Percentiles rank a stretch among this genome's conserved stretches.
Conservation (phyloP, 2,329 filamentous ascomycete genomes). For the Lasiodiplodia gonubiensis region DNA sequence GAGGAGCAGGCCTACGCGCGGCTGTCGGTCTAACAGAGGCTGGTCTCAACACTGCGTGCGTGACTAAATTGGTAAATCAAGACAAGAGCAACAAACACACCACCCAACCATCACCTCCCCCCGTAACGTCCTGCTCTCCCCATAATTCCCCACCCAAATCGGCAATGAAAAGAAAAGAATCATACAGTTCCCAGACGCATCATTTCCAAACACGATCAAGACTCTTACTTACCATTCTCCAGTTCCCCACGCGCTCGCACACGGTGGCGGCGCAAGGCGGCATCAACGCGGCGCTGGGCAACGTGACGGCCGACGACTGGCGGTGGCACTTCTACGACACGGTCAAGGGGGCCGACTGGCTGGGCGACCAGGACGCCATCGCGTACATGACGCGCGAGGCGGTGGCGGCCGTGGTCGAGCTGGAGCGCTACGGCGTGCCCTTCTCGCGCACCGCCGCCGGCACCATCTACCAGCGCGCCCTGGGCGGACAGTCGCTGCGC, state of each 20-base stretch:
- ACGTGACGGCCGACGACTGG: constrained; percentile 63
- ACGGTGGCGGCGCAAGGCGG: constrained; percentile 72
- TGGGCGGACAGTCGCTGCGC: constrained; percentile 55
- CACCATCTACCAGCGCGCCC: constrained; percentile 55
- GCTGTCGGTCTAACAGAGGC: constrained; percentile 69
- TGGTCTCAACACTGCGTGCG: constrained; percentile 68
- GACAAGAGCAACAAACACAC: background rate
- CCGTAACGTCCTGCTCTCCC: too few relatives aligned
- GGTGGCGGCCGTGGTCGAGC: constrained; percentile 59
- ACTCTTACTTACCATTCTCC: too few relatives aligned
- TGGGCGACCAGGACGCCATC: constrained; percentile 65
- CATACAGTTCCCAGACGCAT: background rate
- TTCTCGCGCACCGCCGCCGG: constrained; percentile 57
- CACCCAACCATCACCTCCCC: background rate
- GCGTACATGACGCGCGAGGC: constrained; percentile 66
- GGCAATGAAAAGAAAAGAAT: background rate
- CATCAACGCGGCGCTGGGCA: constrained; percentile 65
- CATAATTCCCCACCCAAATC: background rate
- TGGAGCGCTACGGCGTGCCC: constrained; percentile 62
- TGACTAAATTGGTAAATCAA: constrained; percentile 58
- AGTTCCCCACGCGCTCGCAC: constrained; percentile 67
- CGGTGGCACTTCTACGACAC: constrained; percentile 67
- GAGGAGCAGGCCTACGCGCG: constrained; percentile 67
- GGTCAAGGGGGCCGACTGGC: constrained; percentile 64
- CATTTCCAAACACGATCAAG: too few relatives aligned